Base-by-base conservation (phyloP, 1,139 yeast species). In the Pichia inconspicua region DNA sequence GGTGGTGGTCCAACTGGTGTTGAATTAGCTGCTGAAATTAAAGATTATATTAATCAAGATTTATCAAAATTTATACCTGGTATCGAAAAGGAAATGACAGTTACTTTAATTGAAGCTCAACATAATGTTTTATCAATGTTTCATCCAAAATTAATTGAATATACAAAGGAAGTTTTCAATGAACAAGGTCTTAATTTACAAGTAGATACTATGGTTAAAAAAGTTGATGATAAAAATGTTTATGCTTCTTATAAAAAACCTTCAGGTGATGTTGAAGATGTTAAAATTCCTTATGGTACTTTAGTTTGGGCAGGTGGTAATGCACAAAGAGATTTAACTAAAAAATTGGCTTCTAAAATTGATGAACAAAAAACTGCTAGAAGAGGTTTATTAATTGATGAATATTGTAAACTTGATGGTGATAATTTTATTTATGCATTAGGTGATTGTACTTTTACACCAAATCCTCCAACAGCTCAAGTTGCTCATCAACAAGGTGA, bases 1-100 rank as follows among this genome's bases (percentile, higher is more conserved):
- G 96, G 96, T 61, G 95, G 95, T 72, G 95, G 95, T 58, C 92
- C 95, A 64, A 86, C 95, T 42, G 95, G 95, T 69, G 94, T 86
- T 50, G 96, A 87, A 68, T 77, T 84, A 48, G 94, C 95, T 52
- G 95, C 90, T 64, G 95, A 87, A 71, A 73, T 57, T 53, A 80
- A 77, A 61, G 83, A 78, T 63, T 78, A 76, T 67, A 73, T 78
- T 53, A 80, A 75, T 62, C 82, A 78, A 65, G 83, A 78, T 63
- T 71, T 78, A 63, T 67, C 65, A 57, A 74, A 72, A 62, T 77
- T 81, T 75, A 74, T 77, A 66, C 83, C 83, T 15, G 79, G 75
- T 62, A 76, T 78, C 53, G 76, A 78, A 53, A 64, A 67, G 52
- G 83, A 78, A 61, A 67, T 77, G 62, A 69, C 71, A 50, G 80